Evolutionary conservation across 331 rosid genomes (phyloP).

Genomic region (Stylosanthes scabra): DNA sequence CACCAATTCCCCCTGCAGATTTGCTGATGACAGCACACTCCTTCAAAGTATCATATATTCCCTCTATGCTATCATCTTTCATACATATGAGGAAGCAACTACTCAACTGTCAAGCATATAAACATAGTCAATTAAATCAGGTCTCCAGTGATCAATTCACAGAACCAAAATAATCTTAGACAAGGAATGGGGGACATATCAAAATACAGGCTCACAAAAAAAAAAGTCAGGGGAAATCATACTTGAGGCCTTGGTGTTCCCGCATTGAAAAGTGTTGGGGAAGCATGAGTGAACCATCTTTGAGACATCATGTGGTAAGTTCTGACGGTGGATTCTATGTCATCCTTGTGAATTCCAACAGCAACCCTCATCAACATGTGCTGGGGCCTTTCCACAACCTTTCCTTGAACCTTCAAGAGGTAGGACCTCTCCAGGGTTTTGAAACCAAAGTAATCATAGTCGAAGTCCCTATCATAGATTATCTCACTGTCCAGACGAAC

Average conservation of each 20-base stretch:
- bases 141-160: not conserved
- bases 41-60: slow-evolving; percentile 92
- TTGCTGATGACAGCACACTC: slow-evolving; percentile 99
- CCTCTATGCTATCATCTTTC: slow-evolving; percentile 97
- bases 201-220: not conserved
- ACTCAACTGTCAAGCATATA: slow-evolving; percentile 73
- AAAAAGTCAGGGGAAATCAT: not conserved
- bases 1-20: slow-evolving; percentile 99
- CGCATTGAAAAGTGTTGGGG: slow-evolving; percentile 84
- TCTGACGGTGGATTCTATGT: slow-evolving; percentile 80
- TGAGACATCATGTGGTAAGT: slow-evolving; percentile 86
- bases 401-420: slow-evolving; percentile 81
- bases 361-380: slow-evolving; percentile 99
- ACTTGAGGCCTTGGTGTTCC: slow-evolving; percentile 93
- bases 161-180: not conserved
- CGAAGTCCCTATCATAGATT: slow-evolving; percentile 91
- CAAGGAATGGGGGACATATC: too few relatives aligned
- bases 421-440: slow-evolving; percentile 98
- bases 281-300: slow-evolving; percentile 88
- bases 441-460: slow-evolving; percentile 94
- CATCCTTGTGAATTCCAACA: slow-evolving; percentile 95
- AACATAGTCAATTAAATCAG: slow-evolving; percentile 23
- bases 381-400: slow-evolving; percentile 95
- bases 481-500: slow-evolving; percentile 94
- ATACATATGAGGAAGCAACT: slow-evolving; percentile 95